Base-by-base conservation (phyloP, 352 stramenopile species). In the Hyaloperonospora brassicae region DNA sequence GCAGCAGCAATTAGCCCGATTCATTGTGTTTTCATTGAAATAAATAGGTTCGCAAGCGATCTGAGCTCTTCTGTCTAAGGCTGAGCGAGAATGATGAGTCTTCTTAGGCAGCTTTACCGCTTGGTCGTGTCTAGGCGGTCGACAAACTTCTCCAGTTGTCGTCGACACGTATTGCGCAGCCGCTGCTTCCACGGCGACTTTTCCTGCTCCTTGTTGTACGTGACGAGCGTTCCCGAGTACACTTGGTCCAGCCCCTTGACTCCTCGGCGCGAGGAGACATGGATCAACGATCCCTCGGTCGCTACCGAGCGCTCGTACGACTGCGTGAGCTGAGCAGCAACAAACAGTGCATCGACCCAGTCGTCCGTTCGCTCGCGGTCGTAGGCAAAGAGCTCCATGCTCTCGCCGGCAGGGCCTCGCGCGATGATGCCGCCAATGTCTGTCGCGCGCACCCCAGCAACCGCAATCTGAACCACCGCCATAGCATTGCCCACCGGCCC, bases 311-410 rank as follows among this genome's bases (percentile, higher is more conserved):
- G 64, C 50, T 85, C 64, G 45, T 73, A 68, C 14, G 57, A 72
- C 50, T 72, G 74, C 47, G 73, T 80, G 55, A 78, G 64, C 40
- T 64, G 60, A 27, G 75, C 68, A 14, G 79, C 79, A n/a, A 86
- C 74, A 25, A 72, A 70, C 42, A 89, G 71, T 47, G 76, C 71
- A 62, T 87, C 78, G 52, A 82, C 72, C 76, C 79, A 89, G 22
- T 73, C 59, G 59, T 58, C 55, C 23, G 66, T 70, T 11, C 73
- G 66, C 1, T 76, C 58, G 22, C 72, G 69, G 38, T 87, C 75
- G 63, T 89, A 89, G 22, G 79, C 54, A 56, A 82, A 86, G 40
- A 89, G 68, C 59, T 89, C 79, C 79, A 89, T 87, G 49, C 59
- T 74, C 58, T 87, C 79, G 34, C 76, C 73, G 31, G 71, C 71